Evolutionary conservation across 768 basidiomycete genomes (phyloP), one percentile per base, ranked within the genome.

Genomic region (Rhizopogon sp.): DNA sequence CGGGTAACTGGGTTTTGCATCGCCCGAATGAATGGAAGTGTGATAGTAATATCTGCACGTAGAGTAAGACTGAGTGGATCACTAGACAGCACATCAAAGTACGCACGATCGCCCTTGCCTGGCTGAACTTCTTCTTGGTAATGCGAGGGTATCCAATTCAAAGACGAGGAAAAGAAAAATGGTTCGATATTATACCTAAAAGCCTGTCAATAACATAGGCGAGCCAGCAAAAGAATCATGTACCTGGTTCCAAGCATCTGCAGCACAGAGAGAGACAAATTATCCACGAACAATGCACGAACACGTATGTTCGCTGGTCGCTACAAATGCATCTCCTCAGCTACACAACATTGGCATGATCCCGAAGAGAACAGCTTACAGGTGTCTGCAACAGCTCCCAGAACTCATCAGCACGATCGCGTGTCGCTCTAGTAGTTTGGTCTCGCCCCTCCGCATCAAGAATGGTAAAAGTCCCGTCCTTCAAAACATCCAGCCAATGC

Each of bases 141-240:
- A 31, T 75, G 71, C 0, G 74, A 72, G 1, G 76, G 74, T 44
- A 75, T 76, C 67, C 72, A 71, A 53, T 75, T 74, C 16, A 73
- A 54, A 0, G 76, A 76, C 0, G 73, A 76, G 13, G 75, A 71
- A 52, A 74, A 77, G 62, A 74, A 77, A 58, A 77, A 76, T 0
- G 76, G 74, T 54, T 77, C 74, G 28, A 76, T 68, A 50, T 72
- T 61, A 46, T 71, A 76, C 42, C 76, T 77, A 41, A 6, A 29
- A 13, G 35, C 39, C 52, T 55, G 40, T 66, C 50, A n/a, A 50
- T 2, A 2, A 6, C 9, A 4, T 33, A 13, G 50, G 20, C 43
- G 2, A 45, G 17, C 20, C 40, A 33, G 13, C 8, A 17, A 10
- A 17, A 7, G 29, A 8, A 14, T 13, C 16, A 63, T 65, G 3